Conservation (phyloP, 2,329 filamentous ascomycete species). For the Graphium sp. region DNA sequence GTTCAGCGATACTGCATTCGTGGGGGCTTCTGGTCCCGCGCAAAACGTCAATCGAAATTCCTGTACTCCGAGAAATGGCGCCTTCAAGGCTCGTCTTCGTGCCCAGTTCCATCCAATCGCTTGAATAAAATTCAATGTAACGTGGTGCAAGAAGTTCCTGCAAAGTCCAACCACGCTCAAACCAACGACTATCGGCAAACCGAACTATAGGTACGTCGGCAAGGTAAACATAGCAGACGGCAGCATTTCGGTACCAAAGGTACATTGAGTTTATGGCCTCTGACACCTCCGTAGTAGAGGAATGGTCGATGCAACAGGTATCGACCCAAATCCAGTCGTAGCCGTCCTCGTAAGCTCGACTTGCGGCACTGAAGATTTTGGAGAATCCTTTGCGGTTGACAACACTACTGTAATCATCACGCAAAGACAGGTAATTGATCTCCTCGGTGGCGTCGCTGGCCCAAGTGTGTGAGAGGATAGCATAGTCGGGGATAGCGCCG, state of each 20-base stretch:
- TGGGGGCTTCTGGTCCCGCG: conserved; percentile 2
- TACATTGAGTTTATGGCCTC: conserved; percentile 13
- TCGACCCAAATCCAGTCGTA: conserved; percentile 12
- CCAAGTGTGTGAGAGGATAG: conserved; percentile 16
- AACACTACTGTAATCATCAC: conserved; percentile 3
- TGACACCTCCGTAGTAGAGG: conserved; percentile 10
- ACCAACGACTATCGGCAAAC: conserved; percentile 9
- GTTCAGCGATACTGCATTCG: conserved; percentile 6
- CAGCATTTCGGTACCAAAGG: conserved; percentile 10
- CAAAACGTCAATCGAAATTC: conserved; percentile 9
- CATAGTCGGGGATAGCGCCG: conserved; percentile 11
- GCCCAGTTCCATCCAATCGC: conserved; percentile 11
- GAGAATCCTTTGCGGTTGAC: conserved; percentile 4
- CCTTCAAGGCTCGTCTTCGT: conserved; percentile 8
- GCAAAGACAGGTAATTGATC: conserved; percentile 10
- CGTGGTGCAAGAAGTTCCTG: conserved; percentile 14
- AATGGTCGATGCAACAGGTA: conserved; percentile 14
- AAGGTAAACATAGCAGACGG: conserved; percentile 12
- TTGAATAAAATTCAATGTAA: conserved; percentile 12
- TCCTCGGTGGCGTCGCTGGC: conserved; percentile 12
- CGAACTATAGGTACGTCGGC: conserved; percentile 8
- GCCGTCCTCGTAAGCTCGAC: conserved; percentile 8
- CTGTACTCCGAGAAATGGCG: conserved; percentile 8
- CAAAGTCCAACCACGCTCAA: conserved; percentile 12
- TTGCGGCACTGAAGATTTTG: conserved; percentile 9